Conservation (phyloP, 202 grass and related monocot species). For the Digitaria exilis region DNA sequence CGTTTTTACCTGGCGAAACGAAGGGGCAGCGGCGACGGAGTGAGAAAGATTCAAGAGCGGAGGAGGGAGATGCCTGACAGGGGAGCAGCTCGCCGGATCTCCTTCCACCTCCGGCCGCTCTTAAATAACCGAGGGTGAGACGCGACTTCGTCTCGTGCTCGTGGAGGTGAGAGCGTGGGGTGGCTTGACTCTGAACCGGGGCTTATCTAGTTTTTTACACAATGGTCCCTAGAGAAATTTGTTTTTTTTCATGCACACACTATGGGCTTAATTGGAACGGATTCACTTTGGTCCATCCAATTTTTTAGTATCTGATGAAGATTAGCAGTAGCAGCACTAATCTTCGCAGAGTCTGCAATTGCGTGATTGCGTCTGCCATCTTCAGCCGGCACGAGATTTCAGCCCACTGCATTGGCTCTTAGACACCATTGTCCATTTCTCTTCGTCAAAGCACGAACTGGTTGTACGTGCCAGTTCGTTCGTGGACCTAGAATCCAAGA, state of each 20-base stretch:
- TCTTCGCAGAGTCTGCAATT: neutral
- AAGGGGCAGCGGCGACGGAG: neutral
- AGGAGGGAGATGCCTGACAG: neutral
- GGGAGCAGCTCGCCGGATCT: neutral
- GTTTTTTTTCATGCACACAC: neutral
- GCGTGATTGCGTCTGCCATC: neutral
- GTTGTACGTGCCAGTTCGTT: neutral
- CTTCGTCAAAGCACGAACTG: neutral
- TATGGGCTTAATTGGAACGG: neutral
- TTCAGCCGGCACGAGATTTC: neutral
- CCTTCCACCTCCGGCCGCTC: neutral
- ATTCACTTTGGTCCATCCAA: no score
- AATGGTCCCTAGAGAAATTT: neutral
- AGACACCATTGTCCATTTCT: neutral
- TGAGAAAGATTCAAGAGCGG: neutral
- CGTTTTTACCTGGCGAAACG: constrained; percentile 23
- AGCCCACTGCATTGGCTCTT: neutral
- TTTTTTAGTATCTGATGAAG: no score
- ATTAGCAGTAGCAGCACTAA: no score
- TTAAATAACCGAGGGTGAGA: neutral
- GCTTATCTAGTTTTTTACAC: neutral
- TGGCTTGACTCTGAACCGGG: neutral
- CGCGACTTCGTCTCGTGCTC: neutral
- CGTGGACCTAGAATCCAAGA: no score
- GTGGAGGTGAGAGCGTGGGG: neutral